Evolutionary conservation across 306 rosid species (phyloP).

Genomic region (Malus sylvestris): DNA sequence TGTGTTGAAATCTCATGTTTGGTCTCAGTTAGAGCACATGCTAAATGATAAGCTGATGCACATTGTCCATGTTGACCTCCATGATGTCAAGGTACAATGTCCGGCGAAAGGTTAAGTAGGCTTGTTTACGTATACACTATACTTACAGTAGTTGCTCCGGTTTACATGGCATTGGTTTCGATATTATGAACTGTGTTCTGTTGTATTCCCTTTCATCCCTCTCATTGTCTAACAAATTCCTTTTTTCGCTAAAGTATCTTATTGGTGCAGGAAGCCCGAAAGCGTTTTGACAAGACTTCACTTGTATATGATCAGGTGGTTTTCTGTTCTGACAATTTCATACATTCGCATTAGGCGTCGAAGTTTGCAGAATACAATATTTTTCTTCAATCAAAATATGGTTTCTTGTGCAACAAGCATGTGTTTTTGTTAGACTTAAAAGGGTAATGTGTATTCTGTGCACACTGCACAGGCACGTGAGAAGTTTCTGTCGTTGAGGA

Average conservation of each 20-base stretch:
- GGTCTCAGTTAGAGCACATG: slow-evolving; percentile 60
- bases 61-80: slow-evolving; percentile 56
- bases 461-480: slow-evolving; percentile 79
- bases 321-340: slow-evolving; percentile 14
- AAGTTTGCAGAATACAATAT: slow-evolving; percentile 11
- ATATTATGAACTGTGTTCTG: background rate
- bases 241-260: slow-evolving; percentile 16
- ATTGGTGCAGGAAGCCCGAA: slow-evolving; percentile 73
- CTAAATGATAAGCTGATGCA: slow-evolving; percentile 49
- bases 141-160: background rate
- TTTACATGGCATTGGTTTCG: background rate
- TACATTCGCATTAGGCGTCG: background rate
- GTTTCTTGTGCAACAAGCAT: background rate
- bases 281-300: slow-evolving; percentile 77
- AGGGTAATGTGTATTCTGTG: slow-evolving; percentile 24
- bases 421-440: background rate
- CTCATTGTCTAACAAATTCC: background rate
- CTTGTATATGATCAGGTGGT: slow-evolving; percentile 65
- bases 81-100: slow-evolving; percentile 57
- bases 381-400: background rate
- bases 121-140: background rate
- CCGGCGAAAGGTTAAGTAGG: background rate
- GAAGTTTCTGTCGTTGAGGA: slow-evolving; percentile 63
- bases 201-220: background rate
- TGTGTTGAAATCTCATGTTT: slow-evolving; percentile 20